Evolutionary conservation across 495 filamentous ascomycete species (phyloP).

Genomic region (Neurospora tetrasperma): DNA sequence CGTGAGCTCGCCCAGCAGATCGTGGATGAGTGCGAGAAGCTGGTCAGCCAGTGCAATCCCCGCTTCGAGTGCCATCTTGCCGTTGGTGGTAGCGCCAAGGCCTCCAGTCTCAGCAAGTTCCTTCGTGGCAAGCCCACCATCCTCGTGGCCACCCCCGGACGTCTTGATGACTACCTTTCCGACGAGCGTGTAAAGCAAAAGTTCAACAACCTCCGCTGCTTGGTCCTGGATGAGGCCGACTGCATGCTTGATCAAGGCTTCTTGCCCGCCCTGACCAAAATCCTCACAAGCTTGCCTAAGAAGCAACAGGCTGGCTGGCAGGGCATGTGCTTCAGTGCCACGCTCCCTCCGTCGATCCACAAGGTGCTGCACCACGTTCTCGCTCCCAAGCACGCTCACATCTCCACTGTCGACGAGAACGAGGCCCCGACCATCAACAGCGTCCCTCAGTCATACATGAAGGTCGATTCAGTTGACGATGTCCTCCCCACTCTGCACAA

Average conservation of each 20-base stretch:
- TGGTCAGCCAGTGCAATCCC: conserved; percentile 51
- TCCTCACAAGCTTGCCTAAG: conserved; percentile 59
- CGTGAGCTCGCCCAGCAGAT: conserved; percentile 88
- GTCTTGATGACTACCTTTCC: conserved; percentile 76
- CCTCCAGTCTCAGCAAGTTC: conserved; percentile 59
- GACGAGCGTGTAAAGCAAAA: conserved; percentile 73
- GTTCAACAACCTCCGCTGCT: conserved; percentile 51
- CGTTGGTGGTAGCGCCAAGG: conserved; percentile 95
- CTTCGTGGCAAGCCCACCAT: conserved; percentile 62
- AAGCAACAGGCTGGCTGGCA: conserved; percentile 45
- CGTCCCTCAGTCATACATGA: conserved; percentile 64
- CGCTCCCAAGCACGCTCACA: conserved; percentile 86
- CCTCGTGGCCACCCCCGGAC: conserved; percentile 84
- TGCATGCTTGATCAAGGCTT: conserved; percentile 95
- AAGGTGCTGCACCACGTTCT: conserved; percentile 93
- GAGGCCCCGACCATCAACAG: conserved; percentile 76
- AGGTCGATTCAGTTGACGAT: conserved; percentile 73
- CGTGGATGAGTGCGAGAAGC: conserved; percentile 61
- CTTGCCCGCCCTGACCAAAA: conserved; percentile 75
- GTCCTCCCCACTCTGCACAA: conserved; percentile 72
- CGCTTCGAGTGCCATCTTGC: conserved; percentile 87
- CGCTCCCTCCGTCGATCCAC: conserved; percentile 80
- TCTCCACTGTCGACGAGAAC: conserved; percentile 88
- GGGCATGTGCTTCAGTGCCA: conserved; percentile 92
- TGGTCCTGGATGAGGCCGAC: conserved; percentile 90